Evolutionary conservation across 257 asterid species (phyloP).

Genomic region (Primulina huaijiensis): DNA sequence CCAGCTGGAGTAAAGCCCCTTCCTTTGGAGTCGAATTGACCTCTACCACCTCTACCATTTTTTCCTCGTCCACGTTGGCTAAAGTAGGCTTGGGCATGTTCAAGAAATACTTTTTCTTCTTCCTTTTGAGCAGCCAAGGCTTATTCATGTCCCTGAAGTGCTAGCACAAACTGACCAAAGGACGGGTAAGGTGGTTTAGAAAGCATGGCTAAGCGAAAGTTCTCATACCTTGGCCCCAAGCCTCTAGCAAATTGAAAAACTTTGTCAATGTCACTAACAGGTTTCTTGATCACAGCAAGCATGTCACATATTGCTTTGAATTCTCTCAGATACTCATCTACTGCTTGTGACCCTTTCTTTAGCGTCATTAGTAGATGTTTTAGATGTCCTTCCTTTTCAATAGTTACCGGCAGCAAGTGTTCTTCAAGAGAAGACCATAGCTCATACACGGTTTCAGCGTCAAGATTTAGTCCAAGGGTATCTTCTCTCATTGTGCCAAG

Average conservation of each 20-base stretch:
- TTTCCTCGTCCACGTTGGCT: neutral
- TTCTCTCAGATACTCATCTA: neutral
- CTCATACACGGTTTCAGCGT: neutral
- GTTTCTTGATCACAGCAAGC: neutral
- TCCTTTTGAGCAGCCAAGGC: neutral
- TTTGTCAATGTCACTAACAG: neutral
- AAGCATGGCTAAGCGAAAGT: neutral
- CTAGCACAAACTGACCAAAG: neutral
- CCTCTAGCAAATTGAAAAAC: neutral
- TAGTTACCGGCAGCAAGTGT: neutral
- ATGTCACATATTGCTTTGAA: neutral
- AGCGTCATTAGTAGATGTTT: neutral
- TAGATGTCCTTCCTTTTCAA: neutral
- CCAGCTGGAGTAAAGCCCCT: neutral
- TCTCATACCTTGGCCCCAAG: neutral
- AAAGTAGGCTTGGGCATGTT: neutral
- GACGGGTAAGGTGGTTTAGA: neutral
- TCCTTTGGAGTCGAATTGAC: neutral
- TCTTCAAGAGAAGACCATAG: conserved; percentile 1
- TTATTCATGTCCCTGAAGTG: neutral
- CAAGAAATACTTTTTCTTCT: neutral
- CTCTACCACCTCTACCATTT: neutral
- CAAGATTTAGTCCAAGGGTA: neutral
- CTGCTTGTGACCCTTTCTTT: neutral
- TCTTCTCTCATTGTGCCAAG: neutral